Evolutionary conservation across 306 rosid species (phyloP).

Genomic region (Quillaja saponaria): DNA sequence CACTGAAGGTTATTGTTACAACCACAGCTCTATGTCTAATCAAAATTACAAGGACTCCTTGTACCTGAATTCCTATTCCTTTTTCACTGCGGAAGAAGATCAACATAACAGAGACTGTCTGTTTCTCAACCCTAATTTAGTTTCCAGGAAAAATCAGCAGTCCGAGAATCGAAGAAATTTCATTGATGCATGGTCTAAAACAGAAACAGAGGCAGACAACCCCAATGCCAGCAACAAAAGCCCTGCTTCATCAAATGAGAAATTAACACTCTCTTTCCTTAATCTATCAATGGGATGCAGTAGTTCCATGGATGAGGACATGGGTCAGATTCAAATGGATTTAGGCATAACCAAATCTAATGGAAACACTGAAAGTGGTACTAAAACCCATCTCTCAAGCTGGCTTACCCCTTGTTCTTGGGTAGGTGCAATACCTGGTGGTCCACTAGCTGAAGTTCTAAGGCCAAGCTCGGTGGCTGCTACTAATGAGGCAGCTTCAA

Average conservation of each 20-base stretch:
- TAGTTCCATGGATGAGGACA: slow-evolving; percentile 37
- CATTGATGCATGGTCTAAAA: slow-evolving; percentile 76
- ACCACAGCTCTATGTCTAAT: slow-evolving; percentile 15
- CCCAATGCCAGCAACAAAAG: slow-evolving; percentile 26
- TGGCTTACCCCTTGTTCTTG: slow-evolving; percentile 57
- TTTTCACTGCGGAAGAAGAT: slow-evolving; percentile 36
- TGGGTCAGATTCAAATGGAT: slow-evolving; percentile 44
- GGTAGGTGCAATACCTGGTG: slow-evolving; percentile 56
- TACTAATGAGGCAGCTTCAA: slow-evolving; percentile 40
- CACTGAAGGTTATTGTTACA: slow-evolving; percentile 31
- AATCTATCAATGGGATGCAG: slow-evolving; percentile 64
- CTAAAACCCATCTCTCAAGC: slow-evolving; percentile 33
- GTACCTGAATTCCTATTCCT: slow-evolving; percentile 47
- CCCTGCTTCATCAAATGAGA: slow-evolving; percentile 39
- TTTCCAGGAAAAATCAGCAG: slow-evolving; percentile 34
- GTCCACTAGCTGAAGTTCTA: slow-evolving; percentile 79
- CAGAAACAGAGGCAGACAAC: slow-evolving; percentile 31
- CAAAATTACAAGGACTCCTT: slow-evolving; percentile 32
- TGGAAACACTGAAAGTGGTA: slow-evolving; percentile 28
- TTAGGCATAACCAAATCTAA: slow-evolving; percentile 40
- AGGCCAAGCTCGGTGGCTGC: slow-evolving; percentile 49
- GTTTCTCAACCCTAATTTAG: slow-evolving; percentile 44
- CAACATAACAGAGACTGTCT: slow-evolving; percentile 37
- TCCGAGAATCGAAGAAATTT: slow-evolving; percentile 52
- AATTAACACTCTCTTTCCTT: slow-evolving; percentile 57